A percentile compares a stretch with the other conserved stretches of the same genome.
Evolutionary conservation across 1,139 yeast species (phyloP).

Genomic region (Komagataea norvegica): DNA sequence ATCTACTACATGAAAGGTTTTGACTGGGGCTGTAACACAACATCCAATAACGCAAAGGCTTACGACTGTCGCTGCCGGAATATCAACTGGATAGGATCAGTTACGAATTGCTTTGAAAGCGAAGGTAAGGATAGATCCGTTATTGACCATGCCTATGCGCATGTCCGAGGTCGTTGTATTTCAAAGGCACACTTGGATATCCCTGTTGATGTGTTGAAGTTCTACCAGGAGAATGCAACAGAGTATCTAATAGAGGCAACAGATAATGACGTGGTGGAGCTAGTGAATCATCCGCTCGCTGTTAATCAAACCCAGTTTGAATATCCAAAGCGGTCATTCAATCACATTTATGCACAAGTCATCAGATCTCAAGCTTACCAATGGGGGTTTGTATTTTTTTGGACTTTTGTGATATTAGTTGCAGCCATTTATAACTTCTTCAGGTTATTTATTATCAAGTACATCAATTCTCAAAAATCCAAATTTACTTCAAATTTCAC

Average conservation of each 20-base stretch:
- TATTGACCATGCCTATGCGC: constrained; percentile 34
- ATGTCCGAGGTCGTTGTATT: constrained; percentile 32
- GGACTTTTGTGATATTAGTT: constrained; percentile 32
- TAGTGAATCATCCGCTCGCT: constrained; percentile 29
- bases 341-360: constrained; percentile 29
- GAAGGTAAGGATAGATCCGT: constrained; percentile 25
- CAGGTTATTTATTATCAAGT: constrained; percentile 17
- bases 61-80: constrained; percentile 37
- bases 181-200: constrained; percentile 30
- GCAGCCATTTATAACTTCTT: constrained; percentile 28
- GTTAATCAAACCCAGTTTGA: constrained; percentile 30
- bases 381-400: constrained; percentile 39
- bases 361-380: constrained; percentile 36
- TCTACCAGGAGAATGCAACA: constrained; percentile 32
- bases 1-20: constrained; percentile 33
- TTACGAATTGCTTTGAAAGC: constrained; percentile 33
- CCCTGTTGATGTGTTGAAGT: constrained; percentile 30
- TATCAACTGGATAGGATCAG: constrained; percentile 37
- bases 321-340: constrained; percentile 31
- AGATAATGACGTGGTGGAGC: constrained; percentile 10
- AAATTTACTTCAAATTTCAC: constrained; percentile 13
- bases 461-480: constrained; percentile 12
- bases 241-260: constrained; percentile 27
- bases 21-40: constrained; percentile 38
- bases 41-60: constrained; percentile 29